These are phyloP conservation scores for Phanerochaete carnosa DNA, from an alignment of 768 basidiomycete genomes.

Conservation along the genomic window DNA sequence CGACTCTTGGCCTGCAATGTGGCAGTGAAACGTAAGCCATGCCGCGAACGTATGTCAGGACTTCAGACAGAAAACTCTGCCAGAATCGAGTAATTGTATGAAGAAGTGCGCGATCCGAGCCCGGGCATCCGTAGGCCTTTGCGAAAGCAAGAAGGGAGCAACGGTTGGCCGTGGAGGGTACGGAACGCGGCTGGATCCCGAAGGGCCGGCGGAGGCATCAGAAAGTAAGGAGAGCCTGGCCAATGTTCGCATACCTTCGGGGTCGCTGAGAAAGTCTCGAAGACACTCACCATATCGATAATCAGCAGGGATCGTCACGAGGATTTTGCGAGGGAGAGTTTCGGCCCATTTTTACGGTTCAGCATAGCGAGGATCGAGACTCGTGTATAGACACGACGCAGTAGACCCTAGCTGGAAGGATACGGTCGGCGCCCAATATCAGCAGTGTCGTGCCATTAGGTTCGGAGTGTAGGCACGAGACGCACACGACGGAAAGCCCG, in stretches of 20 bases:
- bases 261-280: neutral
- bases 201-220: neutral
- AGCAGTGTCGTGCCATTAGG: neutral
- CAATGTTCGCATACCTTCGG: neutral
- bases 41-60: neutral
- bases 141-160: neutral
- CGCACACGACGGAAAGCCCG: neutral
- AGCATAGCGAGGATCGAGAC: neutral
- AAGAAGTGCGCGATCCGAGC: neutral
- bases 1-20: neutral
- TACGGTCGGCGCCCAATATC: neutral
- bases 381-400: neutral
- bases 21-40: neutral
- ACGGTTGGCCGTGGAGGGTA: neutral
- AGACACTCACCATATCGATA: slow-evolving; percentile 1
- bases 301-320: slow-evolving; percentile 1
- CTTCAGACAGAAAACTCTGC: neutral
- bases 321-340: neutral
- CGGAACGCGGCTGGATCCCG: neutral
- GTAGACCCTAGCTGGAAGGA: neutral
- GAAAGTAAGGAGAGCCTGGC: neutral
- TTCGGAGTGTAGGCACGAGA: neutral
- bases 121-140: neutral
- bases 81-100: too few species aligned
- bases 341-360: neutral